A percentile compares a stretch with the other conserved stretches of the same genome.
phyloP scores from a whole-genome alignment of 1,139 yeast genomes.

The Candida sp. region DNA sequence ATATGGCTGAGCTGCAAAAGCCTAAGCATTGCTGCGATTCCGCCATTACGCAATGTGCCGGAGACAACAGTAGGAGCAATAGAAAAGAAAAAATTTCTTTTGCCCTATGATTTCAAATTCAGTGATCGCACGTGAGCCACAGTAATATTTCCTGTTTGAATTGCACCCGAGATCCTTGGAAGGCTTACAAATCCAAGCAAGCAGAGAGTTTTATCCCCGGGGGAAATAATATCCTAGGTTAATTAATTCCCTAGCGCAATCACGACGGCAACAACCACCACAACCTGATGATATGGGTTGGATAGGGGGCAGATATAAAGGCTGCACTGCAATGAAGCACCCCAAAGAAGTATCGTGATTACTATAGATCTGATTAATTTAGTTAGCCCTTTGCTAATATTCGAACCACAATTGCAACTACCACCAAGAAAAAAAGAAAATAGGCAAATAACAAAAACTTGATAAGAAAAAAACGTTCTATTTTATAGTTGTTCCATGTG shows the following conservation, averaged over 20 bases:
- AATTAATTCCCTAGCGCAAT: no score
- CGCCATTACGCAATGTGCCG: not conserved
- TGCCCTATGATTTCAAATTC: not conserved
- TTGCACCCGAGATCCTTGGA: no score
- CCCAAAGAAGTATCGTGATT: not conserved
- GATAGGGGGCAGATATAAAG: no score
- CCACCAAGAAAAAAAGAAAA: not conserved
- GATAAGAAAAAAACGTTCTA: not conserved
- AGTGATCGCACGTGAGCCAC: slow-evolving; percentile 6
- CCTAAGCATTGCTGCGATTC: not conserved
- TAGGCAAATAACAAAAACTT: not conserved
- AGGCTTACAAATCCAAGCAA: no score
- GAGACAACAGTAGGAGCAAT: not conserved
- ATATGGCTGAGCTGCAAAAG: slow-evolving; percentile 3
- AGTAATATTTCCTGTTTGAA: not conserved
- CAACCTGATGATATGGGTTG: no score
- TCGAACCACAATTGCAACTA: not conserved
- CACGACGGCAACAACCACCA: no score
- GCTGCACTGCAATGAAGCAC: no score
- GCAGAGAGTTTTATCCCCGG: not conserved
- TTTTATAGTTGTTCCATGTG: not conserved
- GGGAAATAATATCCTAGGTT: not conserved
- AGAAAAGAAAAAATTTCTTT: not conserved
- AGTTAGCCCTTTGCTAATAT: not conserved
- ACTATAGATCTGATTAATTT: not conserved